Percentiles rank a stretch among this genome's conserved stretches.
Evolutionary conservation across 2,329 filamentous ascomycete species (phyloP).

Genomic region (Scytalidium lignicola): DNA sequence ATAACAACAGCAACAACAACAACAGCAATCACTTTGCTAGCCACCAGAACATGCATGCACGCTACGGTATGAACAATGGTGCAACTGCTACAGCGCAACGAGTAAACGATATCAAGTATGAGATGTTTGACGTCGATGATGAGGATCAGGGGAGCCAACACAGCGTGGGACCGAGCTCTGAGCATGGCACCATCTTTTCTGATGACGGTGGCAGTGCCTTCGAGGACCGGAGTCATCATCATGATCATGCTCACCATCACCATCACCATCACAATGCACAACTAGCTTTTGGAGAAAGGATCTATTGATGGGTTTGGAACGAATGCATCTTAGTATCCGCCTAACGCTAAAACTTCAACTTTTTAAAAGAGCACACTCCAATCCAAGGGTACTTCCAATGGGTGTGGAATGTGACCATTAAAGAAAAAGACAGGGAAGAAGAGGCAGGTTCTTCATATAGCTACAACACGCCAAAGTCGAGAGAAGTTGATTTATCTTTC

Average conservation of each 20-base stretch:
- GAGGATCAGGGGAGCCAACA: conserved; percentile 30
- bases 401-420: too few relatives aligned
- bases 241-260: conserved; percentile 11
- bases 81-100: conserved; percentile 5
- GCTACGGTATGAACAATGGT: conserved; percentile 13
- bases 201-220: conserved; percentile 6
- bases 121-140: conserved; percentile 43
- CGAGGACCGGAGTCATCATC: conserved; percentile 10
- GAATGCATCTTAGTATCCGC: too few relatives aligned
- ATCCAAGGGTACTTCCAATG: too few relatives aligned
- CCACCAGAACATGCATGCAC: background rate
- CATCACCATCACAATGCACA: conserved; percentile 12
- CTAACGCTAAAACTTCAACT: too few relatives aligned
- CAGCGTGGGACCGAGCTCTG: background rate
- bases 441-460: too few relatives aligned
- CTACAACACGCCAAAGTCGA: too few relatives aligned
- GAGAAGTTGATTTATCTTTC: too few relatives aligned
- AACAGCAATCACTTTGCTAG: background rate
- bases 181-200: background rate
- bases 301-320: conserved; percentile 31
- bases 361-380: too few relatives aligned
- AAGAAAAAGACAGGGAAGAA: too few relatives aligned
- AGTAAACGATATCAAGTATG: conserved; percentile 28
- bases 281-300: conserved; percentile 38
- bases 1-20: background rate